Percentiles rank a stretch among this genome's conserved stretches.
These are phyloP conservation scores for Martensiomyces pterosporus DNA, from an alignment of 192 early-diverging fungal genomes.

Conservation along the genomic window DNA sequence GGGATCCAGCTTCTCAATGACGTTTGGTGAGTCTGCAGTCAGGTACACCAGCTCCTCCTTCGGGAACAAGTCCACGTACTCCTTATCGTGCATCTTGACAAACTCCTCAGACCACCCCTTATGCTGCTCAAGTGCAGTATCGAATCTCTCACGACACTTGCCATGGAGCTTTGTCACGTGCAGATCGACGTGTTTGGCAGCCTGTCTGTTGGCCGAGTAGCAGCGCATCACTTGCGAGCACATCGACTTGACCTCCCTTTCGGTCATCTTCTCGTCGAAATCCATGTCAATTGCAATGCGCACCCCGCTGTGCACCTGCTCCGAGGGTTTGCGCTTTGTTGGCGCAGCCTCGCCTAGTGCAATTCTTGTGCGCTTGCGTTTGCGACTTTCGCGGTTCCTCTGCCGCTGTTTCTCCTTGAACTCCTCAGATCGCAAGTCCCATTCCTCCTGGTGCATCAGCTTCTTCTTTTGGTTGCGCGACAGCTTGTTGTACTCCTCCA, in stretches of 20 bases:
- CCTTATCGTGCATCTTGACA: constrained; percentile 18
- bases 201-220: constrained; percentile 65
- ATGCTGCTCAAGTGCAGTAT: constrained; percentile 38
- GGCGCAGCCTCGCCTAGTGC: constrained; percentile 24
- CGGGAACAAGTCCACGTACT: constrained; percentile 46
- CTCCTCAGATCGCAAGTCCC: constrained; percentile 45
- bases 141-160: constrained; percentile 50
- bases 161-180: constrained; percentile 59
- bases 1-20: constrained; percentile 64
- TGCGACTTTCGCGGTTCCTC: constrained; percentile 49
- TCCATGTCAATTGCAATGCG: constrained; percentile 73
- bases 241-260: constrained; percentile 69
- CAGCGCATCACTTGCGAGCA: constrained; percentile 70
- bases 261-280: constrained; percentile 74
- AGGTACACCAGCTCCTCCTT: constrained; percentile 77
- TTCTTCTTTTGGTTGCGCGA: constrained; percentile 75
- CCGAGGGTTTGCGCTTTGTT: constrained; percentile 43
- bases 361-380: constrained; percentile 22
- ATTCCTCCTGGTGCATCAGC: constrained; percentile 59
- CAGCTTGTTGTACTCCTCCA: constrained; percentile 47
- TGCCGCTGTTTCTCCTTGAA: constrained; percentile 38
- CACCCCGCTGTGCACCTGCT: constrained; percentile 52
- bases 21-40: constrained; percentile 82
- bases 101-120: constrained; percentile 50
- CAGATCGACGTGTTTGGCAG: constrained; percentile 52